Conservation (phyloP, 345 rosid species). For the Litchi chinensis region DNA sequence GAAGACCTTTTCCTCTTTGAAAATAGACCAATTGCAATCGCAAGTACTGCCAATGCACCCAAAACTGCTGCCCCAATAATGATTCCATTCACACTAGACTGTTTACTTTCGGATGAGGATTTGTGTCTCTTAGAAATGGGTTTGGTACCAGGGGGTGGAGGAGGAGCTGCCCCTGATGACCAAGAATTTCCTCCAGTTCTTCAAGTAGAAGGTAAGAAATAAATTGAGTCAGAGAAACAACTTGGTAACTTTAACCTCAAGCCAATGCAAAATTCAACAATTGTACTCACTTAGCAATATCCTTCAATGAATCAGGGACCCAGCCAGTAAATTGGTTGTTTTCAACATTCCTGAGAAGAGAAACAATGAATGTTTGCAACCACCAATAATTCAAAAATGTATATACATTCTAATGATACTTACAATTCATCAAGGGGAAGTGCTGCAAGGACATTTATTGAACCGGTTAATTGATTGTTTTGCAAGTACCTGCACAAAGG, state of each 20-base stretch:
- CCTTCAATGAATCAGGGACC: slow-evolving; percentile 74
- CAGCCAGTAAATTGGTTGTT: slow-evolving; percentile 87
- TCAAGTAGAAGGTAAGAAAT: slow-evolving; percentile 16
- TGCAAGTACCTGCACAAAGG: slow-evolving; percentile 59
- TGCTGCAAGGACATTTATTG: slow-evolving; percentile 60
- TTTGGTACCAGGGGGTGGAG: slow-evolving; percentile 74
- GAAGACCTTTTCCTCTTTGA: slow-evolving; percentile 41
- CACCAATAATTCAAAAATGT: neutral
- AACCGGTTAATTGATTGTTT: slow-evolving; percentile 73
- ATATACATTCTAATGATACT: slow-evolving; percentile 27
- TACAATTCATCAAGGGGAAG: slow-evolving; percentile 85
- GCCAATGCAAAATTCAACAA: slow-evolving; percentile 16
- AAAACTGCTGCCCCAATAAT: slow-evolving; percentile 45
- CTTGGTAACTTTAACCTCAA: slow-evolving; percentile 1
- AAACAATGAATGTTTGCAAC: neutral
- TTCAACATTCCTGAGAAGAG: slow-evolving; percentile 60
- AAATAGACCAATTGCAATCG: slow-evolving; percentile 42
- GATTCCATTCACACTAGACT: slow-evolving; percentile 40
- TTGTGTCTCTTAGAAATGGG: neutral
- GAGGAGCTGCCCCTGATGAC: slow-evolving; percentile 71
- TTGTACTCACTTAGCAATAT: slow-evolving; percentile 63
- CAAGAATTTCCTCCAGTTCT: slow-evolving; percentile 90
- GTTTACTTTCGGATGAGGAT: slow-evolving; percentile 4
- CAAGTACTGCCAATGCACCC: slow-evolving; percentile 50
- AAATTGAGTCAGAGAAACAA: slow-evolving; percentile 20